Base-by-base conservation (phyloP, 352 stramenopile genomes). In the Peronospora farinosa region DNA sequence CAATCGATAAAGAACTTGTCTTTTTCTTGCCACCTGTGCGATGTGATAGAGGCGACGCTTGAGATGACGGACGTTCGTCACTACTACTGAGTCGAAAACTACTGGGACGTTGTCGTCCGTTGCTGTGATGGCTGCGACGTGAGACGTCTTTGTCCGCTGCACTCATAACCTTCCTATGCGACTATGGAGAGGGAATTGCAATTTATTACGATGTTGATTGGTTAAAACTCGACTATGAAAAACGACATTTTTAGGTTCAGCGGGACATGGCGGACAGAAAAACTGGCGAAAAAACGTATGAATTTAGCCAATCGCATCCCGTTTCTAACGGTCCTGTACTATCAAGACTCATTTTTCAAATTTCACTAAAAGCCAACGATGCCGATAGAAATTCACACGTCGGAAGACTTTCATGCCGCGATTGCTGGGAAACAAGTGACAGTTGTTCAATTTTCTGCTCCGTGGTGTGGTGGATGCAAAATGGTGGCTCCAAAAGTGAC, bases 401-500 rank as follows among this genome's bases (percentile, higher is more conserved):
- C 62, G 21, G 69, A 78, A 28, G 64, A 83, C 40, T 85, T 83
- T 54, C 54, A 77, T 44, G 54, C 64, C 35, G 60, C 63, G 37
- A 67, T 78, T 12, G 63, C 47, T 32, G 54, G 69, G 37, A 77
- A 78, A 61, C 67, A 79, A 55, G 45, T 80, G 39, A 75, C 68
- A 12, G 62, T 85, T 28, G 74, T 74, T 36, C 64, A 72, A 43
- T 85, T 85, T 65, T 79, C 69, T n/a, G 79, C 79, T 35, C 70
- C 74, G 28, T 90, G 76, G 76, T 90, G 79, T 65, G 79, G 79
- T 45, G 69, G 73, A 51, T 90, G 79, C 67, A 86, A 86, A 65
- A 71, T 77, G 53, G 72, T 88, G 40, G 73, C 72, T 13, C 74
- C 79, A 8, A 67, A 78, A 33, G 70, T 90, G 40, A 63, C 55